phyloP scores from a whole-genome alignment of 106 monocot genomes.

The Alisma plantagoaquatica region DNA sequence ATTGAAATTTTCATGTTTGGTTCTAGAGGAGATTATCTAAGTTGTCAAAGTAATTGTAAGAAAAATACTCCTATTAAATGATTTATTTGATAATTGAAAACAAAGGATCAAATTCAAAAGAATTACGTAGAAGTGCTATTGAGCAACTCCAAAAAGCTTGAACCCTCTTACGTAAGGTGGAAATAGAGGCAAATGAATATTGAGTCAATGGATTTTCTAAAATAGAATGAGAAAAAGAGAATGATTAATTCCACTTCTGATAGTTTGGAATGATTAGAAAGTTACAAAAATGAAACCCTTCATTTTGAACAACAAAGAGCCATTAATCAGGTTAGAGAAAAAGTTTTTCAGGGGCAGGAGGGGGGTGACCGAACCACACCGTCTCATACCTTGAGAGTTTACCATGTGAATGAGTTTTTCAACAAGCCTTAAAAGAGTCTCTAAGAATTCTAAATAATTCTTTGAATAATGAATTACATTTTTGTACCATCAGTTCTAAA shows the following conservation, averaged over 20 bases:
- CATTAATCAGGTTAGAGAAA: neutral
- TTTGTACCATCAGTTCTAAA: neutral
- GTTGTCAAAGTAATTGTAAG: constrained; percentile 1
- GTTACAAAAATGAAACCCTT: neutral
- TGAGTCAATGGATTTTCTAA: no score
- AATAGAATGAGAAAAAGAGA: neutral
- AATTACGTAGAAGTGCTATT: no score
- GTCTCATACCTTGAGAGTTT: no score
- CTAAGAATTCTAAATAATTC: neutral
- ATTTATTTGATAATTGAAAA: constrained; percentile 8
- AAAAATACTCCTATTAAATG: constrained; percentile 4
- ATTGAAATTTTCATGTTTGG: constrained; percentile 4
- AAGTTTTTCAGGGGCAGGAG: no score
- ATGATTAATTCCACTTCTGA: constrained; percentile 1
- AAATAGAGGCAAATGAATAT: no score
- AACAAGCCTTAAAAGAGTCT: neutral
- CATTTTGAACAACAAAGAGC: neutral
- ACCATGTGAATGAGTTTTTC: neutral
- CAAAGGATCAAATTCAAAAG: neutral
- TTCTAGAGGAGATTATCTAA: constrained; percentile 3
- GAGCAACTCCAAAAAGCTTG: constrained; percentile 2
- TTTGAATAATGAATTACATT: neutral
- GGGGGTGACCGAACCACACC: no score
- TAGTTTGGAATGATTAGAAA: constrained; percentile 3
- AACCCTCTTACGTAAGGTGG: no score